These are phyloP conservation scores for Fagus sylvatica DNA, from an alignment of 306 rosid genomes.

Conservation along the genomic window DNA sequence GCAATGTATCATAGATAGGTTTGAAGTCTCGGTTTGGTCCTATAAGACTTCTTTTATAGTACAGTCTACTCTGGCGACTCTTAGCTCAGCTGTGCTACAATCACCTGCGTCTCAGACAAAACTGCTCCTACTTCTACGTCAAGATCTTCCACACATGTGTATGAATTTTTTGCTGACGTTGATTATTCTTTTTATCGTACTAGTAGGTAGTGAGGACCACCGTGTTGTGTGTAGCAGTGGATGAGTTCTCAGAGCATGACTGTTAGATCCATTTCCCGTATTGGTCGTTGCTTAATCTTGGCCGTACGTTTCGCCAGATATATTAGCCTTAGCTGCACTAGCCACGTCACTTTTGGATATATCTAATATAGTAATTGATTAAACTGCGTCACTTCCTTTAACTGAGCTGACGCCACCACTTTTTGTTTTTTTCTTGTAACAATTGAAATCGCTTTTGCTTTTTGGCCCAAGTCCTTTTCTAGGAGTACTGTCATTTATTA, in stretches of 20 bases:
- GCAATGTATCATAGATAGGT: slow-evolving; percentile 9
- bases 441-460: too few species aligned
- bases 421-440: too few species aligned
- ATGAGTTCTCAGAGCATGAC: not conserved
- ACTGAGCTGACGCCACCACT: too few species aligned
- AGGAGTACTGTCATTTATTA: too few species aligned
- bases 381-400: slow-evolving; percentile 26
- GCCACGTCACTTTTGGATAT: slow-evolving; percentile 25
- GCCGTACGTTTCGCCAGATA: slow-evolving; percentile 38
- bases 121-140: not conserved
- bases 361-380: not conserved
- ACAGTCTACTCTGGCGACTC: slow-evolving; percentile 61
- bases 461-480: too few species aligned
- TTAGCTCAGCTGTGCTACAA: slow-evolving; percentile 1
- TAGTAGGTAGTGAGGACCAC: not conserved
- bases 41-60: slow-evolving; percentile 13
- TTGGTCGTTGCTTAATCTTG: slow-evolving; percentile 25
- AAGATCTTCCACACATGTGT: not conserved
- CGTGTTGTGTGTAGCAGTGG: not conserved
- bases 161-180: not conserved
- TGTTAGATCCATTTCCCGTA: not conserved
- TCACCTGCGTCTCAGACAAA: slow-evolving; percentile 30
- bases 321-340: not conserved
- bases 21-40: slow-evolving; percentile 21
- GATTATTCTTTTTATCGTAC: not conserved